phyloP scores from a whole-genome alignment of 768 basidiomycete genomes.

The Trichaptum fuscoviolaceum region DNA sequence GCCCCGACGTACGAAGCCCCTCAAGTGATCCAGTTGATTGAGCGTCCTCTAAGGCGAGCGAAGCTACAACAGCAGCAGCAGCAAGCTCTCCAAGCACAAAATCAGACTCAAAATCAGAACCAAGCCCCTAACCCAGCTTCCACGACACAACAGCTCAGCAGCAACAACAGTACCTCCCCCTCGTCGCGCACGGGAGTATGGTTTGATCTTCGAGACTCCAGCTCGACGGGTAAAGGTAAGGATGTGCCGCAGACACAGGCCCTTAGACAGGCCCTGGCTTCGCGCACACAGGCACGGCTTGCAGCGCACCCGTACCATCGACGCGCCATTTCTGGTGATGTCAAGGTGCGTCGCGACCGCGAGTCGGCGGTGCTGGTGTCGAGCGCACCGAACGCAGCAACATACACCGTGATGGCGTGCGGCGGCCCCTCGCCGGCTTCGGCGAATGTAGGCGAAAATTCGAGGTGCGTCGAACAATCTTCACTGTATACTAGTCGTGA shows the following conservation, averaged over 20 bases:
- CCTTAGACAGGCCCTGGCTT: not conserved
- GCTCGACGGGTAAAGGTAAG: not conserved
- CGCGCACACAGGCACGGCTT: not conserved
- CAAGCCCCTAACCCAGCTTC: not conserved
- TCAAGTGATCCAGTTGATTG: slow-evolving; percentile 4
- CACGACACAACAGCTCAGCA: not conserved
- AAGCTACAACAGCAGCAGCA: not conserved
- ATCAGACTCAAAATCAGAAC: not conserved
- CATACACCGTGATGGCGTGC: not conserved
- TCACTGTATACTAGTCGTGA: not conserved
- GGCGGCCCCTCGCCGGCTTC: too few relatives aligned
- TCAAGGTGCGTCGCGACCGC: not conserved
- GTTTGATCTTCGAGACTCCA: not conserved
- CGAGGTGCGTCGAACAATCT: not conserved
- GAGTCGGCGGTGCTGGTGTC: not conserved
- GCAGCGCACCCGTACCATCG: not conserved
- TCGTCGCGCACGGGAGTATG: not conserved
- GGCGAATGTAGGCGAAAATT: not conserved
- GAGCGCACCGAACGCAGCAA: not conserved
- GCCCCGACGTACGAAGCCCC: slow-evolving; percentile 3
- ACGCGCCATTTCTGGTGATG: not conserved
- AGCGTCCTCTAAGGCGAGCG: not conserved
- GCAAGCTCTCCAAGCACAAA: not conserved
- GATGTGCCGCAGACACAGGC: not conserved
- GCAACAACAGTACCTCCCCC: too few relatives aligned